Conservation (phyloP, 2,329 filamentous ascomycete genomes). For the Apiospora arundinis region DNA sequence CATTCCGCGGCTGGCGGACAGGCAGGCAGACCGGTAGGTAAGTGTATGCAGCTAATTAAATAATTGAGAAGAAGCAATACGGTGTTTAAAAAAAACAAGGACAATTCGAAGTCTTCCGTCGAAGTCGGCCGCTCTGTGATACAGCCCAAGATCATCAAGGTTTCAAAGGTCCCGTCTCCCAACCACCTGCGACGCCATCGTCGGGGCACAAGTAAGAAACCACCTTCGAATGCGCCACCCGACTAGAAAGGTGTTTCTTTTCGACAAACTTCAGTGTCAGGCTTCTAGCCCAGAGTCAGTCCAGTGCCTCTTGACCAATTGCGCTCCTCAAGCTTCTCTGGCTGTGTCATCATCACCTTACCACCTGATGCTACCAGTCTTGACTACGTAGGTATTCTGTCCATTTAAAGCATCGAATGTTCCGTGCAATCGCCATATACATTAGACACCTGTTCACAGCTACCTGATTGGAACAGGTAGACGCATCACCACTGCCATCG, state of each 20-base stretch:
- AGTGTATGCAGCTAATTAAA: not conserved
- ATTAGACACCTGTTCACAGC: too few species aligned
- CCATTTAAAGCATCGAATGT: too few species aligned
- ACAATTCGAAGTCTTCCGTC: slow-evolving; percentile 5
- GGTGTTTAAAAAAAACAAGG: not conserved
- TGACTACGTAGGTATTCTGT: too few species aligned
- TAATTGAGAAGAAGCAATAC: not conserved
- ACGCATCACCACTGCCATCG: too few species aligned
- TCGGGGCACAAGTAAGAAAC: not conserved
- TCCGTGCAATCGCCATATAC: too few species aligned
- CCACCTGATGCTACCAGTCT: too few species aligned
- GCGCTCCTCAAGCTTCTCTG: not conserved
- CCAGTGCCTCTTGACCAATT: not conserved
- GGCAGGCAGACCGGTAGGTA: not conserved
- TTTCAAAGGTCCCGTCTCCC: slow-evolving; percentile 5
- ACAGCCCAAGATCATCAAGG: not conserved
- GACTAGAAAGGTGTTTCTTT: slow-evolving; percentile 3
- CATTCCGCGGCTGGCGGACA: not conserved
- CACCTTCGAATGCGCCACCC: not conserved
- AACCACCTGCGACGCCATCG: not conserved
- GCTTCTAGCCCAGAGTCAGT: not conserved
- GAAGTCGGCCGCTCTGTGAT: not conserved
- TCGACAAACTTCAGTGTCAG: not conserved
- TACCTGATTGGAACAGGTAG: too few species aligned
- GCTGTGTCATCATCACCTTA: not conserved